Evolutionary conservation across 169 alveolate genomes (phyloP).

Genomic region (Besnoitia besnoiti): DNA sequence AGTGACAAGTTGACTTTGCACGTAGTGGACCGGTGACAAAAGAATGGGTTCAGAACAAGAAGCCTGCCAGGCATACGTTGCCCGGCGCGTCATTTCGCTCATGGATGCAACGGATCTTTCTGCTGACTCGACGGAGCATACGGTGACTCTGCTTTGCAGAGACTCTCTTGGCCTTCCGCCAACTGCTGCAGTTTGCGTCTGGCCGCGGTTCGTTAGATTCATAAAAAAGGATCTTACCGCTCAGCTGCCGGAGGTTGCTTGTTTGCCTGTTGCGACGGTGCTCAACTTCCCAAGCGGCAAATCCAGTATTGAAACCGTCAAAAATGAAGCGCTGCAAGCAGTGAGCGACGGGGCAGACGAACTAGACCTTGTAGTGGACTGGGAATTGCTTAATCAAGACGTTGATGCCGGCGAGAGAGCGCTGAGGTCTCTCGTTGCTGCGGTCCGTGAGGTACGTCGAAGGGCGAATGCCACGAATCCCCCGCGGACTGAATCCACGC

Average conservation of each 20-base stretch:
- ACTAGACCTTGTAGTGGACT: slow-evolving; percentile 74
- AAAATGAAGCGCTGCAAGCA: slow-evolving; percentile 69
- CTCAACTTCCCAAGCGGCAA: slow-evolving; percentile 76
- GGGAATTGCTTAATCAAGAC: slow-evolving; percentile 55
- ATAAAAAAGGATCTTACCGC: slow-evolving; percentile 35
- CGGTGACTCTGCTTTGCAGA: slow-evolving; percentile 48
- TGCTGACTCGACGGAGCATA: slow-evolving; percentile 67
- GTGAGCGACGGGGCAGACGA: slow-evolving; percentile 75
- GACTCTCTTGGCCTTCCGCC: slow-evolving; percentile 66
- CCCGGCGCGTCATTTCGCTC: slow-evolving; percentile 68
- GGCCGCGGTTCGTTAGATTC: slow-evolving; percentile 71
- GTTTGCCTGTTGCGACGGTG: slow-evolving; percentile 71
- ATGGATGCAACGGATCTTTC: slow-evolving; percentile 71
- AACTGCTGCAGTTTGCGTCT: slow-evolving; percentile 73
- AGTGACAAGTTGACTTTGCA: no score
- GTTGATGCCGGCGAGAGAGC: slow-evolving; percentile 58
- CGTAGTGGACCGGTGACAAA: no score
- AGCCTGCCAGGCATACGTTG: slow-evolving; percentile 38
- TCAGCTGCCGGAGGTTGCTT: slow-evolving; percentile 47
- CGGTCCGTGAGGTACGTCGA: background rate
- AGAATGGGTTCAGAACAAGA: background rate
- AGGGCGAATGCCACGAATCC: background rate
- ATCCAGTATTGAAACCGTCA: slow-evolving; percentile 65
- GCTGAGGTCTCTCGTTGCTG: slow-evolving; percentile 58
- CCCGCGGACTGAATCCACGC: no score